Evolutionary conservation across 129 eudicot species (phyloP), one percentile per base, ranked within the genome.

Genomic region (Chrysanthemum lavandulifolium): DNA sequence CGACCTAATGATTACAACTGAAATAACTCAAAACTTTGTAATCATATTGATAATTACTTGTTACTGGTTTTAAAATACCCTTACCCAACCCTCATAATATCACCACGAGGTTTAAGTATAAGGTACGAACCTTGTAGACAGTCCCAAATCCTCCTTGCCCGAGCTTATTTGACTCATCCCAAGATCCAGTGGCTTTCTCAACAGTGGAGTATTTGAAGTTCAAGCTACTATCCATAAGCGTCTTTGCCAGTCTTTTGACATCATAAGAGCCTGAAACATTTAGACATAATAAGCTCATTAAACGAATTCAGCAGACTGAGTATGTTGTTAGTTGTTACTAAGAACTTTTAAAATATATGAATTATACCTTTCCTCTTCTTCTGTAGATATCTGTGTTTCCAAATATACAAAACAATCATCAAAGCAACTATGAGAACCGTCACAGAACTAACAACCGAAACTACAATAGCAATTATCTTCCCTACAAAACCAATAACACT

Each of bases 91-190:
- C 54, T 47, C 29, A 71, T 12, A 4, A 23, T 61, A 10, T 25
- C 25, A 69, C 50, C 21, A 53, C 47, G 2, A 40, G 47, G 47
- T 40, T 40, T 15, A 47, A 65, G 2, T 53, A 69, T 52, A 6
- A 68, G 49, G 60, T 40, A 14, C 3, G 7, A 78, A 91, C 97
- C 97, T 88, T 89, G 64, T 92, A 92, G 55, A 92, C 96, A 12
- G 95, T 87, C 52, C 97, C 97, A 64, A 86, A 91, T 78, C 97
- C 97, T 50, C 97, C 96, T 74, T 87, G 89, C 65, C 98, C 98
- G 13, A 92, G 87, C 81, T 92, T 92, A 81, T 92, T 89, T 48
- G 94, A 88, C 43, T 83, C 91, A 7, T 86, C 81, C 81, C 91
- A 92, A 21, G 83, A 73, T 56, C 67, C 85, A 0, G 98, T 92